Evolutionary conservation across 2,329 filamentous ascomycete species (phyloP), one percentile per base, ranked within the genome.

Genomic region (Venturia oleaginea): DNA sequence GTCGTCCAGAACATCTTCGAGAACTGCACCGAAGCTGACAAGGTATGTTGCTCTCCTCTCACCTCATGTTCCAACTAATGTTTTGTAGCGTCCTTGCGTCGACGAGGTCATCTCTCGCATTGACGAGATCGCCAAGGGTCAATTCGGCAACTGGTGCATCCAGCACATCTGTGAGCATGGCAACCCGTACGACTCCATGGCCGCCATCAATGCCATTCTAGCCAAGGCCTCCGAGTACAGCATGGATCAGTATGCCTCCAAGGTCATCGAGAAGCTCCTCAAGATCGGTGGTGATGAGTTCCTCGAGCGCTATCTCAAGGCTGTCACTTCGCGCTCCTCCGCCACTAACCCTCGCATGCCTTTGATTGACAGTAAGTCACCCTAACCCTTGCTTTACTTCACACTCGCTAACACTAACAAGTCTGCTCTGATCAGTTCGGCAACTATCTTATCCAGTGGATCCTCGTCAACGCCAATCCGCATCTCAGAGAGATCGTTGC

Each of bases 1-100:
- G 94, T 99, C 57, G 95, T 99, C 60, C 94, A 99, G 77, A 99
- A 99, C 75, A 99, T 99, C 73, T 99, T 99, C 75, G 94, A 99
- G 79, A 99, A 99, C 72, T 99, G 94, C 72, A 84, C 97, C 37
- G 95, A 99, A 73, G 93, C 97, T 72, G 94, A 99, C 79, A 99
- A 99, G 86, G 92, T 93, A 80, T 17, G 38, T 19, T 30, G 40
- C 30, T 32, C 13, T 67, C 61, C 19, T 13, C 13, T 62, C 17
- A 62, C 32, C 13, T 34, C 32, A 34, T 38, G 55, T 62, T 17
- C 60, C 37, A 13, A 61, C 67, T 71, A 63, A 71, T 46, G 32
- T 38, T 61, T 64, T 67, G n/a, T 69, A 96, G 92, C 92, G 95
- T 66, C 92, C 92, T 57, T 97, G 94, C 73, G 96, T 99, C 72